phyloP scores from a whole-genome alignment of 352 stramenopile genomes.

The Pythium myriotylum region DNA sequence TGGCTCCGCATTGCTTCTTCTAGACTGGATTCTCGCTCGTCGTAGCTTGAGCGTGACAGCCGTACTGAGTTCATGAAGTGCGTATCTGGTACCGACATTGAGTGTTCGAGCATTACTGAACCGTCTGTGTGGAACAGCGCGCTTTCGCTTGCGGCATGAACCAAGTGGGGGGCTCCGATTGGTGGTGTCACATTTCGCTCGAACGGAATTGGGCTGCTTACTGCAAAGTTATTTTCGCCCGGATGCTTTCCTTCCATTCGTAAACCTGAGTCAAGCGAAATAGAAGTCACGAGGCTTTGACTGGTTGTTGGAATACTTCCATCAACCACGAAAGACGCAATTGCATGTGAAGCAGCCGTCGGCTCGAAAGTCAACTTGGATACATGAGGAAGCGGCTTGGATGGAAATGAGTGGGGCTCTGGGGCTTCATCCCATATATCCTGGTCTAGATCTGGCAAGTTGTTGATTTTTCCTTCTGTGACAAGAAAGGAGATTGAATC shows the following conservation, averaged over 20 bases:
- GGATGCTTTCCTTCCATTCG: neutral
- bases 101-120: conserved; percentile 47
- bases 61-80: conserved; percentile 63
- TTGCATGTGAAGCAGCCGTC: conserved; percentile 2
- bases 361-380: conserved; percentile 74
- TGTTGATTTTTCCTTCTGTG: conserved; percentile 87
- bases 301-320: too few species aligned
- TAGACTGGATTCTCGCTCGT: conserved; percentile 72
- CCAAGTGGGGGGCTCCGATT: conserved; percentile 10
- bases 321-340: conserved; percentile 1
- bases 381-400: conserved; percentile 77
- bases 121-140: conserved; percentile 42
- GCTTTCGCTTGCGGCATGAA: conserved; percentile 53
- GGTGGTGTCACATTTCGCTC: conserved; percentile 5
- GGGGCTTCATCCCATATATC: conserved; percentile 88
- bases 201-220: neutral
- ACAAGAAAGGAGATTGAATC: conserved; percentile 92
- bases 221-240: neutral
- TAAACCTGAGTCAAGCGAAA: neutral
- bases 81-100: conserved; percentile 61
- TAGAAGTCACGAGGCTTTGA: neutral
- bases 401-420: conserved; percentile 80
- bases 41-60: conserved; percentile 55
- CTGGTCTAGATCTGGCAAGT: conserved; percentile 71
- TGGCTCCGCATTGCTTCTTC: conserved; percentile 75